phyloP scores from a whole-genome alignment of 2,329 filamentous ascomycete species.

The Pseudogymnoascus sp. region DNA sequence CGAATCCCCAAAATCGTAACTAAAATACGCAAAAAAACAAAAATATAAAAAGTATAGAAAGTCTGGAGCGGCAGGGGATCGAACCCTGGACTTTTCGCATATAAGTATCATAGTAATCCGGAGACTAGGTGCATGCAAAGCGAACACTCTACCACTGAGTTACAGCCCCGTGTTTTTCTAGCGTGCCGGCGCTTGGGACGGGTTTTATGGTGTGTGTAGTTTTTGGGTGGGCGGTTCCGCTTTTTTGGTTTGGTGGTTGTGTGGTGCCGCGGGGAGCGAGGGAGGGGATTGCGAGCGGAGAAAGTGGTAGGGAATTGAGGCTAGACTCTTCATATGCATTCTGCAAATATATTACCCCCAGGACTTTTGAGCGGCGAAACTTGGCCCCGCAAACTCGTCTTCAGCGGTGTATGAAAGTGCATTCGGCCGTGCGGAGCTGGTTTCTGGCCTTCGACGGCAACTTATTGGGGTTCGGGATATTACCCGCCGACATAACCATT shows the following conservation, averaged over 20 bases:
- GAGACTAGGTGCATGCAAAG: conserved; percentile 7
- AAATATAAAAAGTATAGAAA: not conserved
- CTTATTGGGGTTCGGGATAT: not conserved
- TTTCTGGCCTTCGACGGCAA: not conserved
- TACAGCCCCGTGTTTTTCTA: conserved; percentile 4
- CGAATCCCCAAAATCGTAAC: not conserved
- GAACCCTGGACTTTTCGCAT: conserved; percentile 10
- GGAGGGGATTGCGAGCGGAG: too few relatives aligned
- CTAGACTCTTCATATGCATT: not conserved
- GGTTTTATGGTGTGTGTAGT: too few relatives aligned
- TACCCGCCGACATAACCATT: not conserved
- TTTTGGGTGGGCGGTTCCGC: too few relatives aligned
- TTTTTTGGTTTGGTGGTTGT: too few relatives aligned
- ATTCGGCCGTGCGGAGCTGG: not conserved
- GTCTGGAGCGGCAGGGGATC: conserved; percentile 8
- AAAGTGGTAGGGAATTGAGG: too few relatives aligned
- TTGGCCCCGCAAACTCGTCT: not conserved
- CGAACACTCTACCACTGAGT: conserved; percentile 11
- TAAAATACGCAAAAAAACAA: not conserved
- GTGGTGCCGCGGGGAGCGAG: too few relatives aligned
- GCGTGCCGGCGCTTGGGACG: too few relatives aligned
- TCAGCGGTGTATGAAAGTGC: not conserved
- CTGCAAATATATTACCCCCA: not conserved
- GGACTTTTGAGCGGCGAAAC: not conserved
- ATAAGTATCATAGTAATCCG: conserved; percentile 9